Base-by-base conservation (phyloP, 164 flowering plant species). In the Platanus orientalis region DNA sequence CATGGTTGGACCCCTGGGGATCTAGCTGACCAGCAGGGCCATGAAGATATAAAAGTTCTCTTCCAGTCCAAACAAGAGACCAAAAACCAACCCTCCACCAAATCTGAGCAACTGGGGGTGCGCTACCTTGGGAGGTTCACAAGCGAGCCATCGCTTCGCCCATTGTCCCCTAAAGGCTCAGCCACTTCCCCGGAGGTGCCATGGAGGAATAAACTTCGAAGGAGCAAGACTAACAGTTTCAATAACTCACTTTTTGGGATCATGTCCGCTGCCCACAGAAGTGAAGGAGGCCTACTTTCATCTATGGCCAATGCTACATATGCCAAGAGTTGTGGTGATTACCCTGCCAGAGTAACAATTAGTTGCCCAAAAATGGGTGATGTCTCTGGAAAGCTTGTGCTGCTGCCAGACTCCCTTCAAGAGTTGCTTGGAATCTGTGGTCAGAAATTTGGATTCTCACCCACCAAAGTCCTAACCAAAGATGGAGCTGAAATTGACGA, bases 161-260 rank as follows among this genome's bases (percentile, higher is more conserved):
- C 60, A 28, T 32, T 6, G 24, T 26, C n/a, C n/a, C 1, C 6
- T 20, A 3, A 73, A 1, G 78, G 57, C 25, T 49, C 68, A 16
- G 62, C 73, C 25, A 26, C 57, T 0, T 57, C 52, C 11, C 26
- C 52, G 10, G 81, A 68, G 26, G 77, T 57, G 11, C 65, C 76
- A 1, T 64, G 70, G 78, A 63, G 69, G 39, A 72, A 66, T n/a
- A 56, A 13, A 57, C 76, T 82, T 2, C 81, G 72, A 10, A 79
- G 93, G 65, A 76, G 90, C 2, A 80, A 79, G 68, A 69, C 65
- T 19, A 83, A 71, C 68, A 80, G 76, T 59, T 87, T 85, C 77
- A 79, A 84, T 61, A 91, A 91, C 71, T 88, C 97, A 6, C 74
- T 89, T 0, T 91, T 91, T 64, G 97, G 97, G 14, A 78, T 91